Evolutionary conservation across 495 filamentous ascomycete genomes (phyloP).

Genomic region (Xylaria sp.): DNA sequence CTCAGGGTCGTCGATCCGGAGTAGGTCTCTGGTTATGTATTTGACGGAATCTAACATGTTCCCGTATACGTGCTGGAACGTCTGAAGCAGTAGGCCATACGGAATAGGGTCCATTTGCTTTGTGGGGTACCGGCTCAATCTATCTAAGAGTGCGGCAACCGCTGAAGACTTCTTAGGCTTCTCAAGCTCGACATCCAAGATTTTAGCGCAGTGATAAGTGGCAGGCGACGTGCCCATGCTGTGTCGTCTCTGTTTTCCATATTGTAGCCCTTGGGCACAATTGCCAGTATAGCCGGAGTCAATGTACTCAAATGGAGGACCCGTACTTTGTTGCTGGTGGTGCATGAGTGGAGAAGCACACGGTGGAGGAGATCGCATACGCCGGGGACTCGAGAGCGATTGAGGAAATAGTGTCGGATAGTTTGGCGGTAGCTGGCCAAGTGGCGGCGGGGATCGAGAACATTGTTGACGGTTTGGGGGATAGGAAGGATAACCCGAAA

Average conservation of each 20-base stretch:
- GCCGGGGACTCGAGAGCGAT: slow-evolving; percentile 8
- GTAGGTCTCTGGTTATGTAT: slow-evolving; percentile 1
- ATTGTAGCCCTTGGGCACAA: neutral
- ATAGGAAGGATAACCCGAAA: slow-evolving; percentile 3
- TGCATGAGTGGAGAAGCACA: slow-evolving; percentile 17
- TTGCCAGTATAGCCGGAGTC: neutral
- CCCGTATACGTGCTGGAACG: slow-evolving; percentile 22
- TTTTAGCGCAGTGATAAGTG: neutral
- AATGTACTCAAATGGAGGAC: slow-evolving; percentile 3
- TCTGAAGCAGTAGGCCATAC: slow-evolving; percentile 13
- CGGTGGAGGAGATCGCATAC: slow-evolving; percentile 15
- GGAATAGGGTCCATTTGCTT: slow-evolving; percentile 14
- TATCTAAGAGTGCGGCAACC: slow-evolving; percentile 4
- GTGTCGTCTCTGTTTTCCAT: slow-evolving; percentile 12
- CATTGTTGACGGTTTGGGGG: slow-evolving; percentile 17
- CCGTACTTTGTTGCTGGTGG: neutral
- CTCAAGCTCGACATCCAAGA: slow-evolving; percentile 16
- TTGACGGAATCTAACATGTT: slow-evolving; percentile 17
- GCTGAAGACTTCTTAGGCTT: slow-evolving; percentile 8
- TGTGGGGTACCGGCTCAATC: slow-evolving; percentile 3
- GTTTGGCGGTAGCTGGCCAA: neutral
- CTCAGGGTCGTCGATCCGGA: slow-evolving; percentile 9
- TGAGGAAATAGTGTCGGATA: slow-evolving; percentile 13
- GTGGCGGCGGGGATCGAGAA: slow-evolving; percentile 5
- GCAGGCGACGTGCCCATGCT: neutral